Conservation (phyloP, 805 yeast species). For the Saturnispora silvae region DNA sequence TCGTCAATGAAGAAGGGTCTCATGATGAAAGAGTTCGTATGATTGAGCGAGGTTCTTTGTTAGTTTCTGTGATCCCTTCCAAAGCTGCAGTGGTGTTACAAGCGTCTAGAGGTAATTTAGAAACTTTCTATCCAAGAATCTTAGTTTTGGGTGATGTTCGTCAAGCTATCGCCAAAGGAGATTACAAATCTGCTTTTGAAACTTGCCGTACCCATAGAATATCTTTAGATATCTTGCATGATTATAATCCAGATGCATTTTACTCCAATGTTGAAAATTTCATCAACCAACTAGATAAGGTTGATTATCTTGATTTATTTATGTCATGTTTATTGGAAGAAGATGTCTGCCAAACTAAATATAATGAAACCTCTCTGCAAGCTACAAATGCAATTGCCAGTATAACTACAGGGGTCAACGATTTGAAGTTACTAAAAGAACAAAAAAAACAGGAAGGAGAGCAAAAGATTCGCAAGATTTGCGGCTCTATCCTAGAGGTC, state of each 20-base stretch:
- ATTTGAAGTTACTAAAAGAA: constrained; percentile 3
- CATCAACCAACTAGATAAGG: constrained; percentile 56
- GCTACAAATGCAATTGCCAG: constrained; percentile 1
- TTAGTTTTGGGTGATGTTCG: constrained; percentile 83
- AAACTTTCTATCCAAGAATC: constrained; percentile 86
- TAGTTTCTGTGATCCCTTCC: constrained; percentile 74
- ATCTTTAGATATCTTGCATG: constrained; percentile 81
- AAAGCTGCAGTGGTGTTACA: constrained; percentile 76
- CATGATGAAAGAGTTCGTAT: constrained; percentile 77
- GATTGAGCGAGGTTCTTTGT: constrained; percentile 84
- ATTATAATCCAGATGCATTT: constrained; percentile 69
- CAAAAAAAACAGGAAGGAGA: constrained; percentile 15
- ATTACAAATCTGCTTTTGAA: constrained; percentile 65
- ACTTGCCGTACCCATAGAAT: constrained; percentile 87
- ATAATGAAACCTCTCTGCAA: constrained; percentile 52
- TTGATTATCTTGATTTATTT: constrained; percentile 76
- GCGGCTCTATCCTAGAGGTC: constrained; percentile 56
- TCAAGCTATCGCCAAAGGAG: constrained; percentile 42
- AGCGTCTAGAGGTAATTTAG: constrained; percentile 94
- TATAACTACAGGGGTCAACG: constrained; percentile 5
- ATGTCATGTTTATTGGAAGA: constrained; percentile 79
- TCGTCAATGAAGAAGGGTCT: constrained; percentile 18
- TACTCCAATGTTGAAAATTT: constrained; percentile 52
- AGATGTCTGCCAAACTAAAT: constrained; percentile 73
- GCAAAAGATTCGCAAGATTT: constrained; percentile 60